These are phyloP conservation scores for Cucurbita maxima DNA, from an alignment of 306 rosid species.

Conservation along the genomic window DNA sequence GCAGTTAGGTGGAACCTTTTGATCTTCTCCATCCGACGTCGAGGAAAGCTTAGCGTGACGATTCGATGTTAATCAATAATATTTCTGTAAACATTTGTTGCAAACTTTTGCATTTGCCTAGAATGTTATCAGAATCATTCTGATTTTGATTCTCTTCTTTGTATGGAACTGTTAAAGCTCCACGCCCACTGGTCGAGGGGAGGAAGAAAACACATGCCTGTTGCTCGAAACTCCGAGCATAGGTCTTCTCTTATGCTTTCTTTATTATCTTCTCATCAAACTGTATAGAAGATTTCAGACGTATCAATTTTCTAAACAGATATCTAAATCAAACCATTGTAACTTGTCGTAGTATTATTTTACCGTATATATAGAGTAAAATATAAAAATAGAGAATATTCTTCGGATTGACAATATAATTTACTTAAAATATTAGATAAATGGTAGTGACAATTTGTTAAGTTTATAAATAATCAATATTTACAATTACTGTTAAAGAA, in stretches of 20 bases:
- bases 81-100: not conserved
- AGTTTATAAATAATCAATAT: too few relatives aligned
- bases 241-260: not conserved
- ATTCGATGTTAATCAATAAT: not conserved
- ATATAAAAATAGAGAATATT: too few relatives aligned
- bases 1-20: constrained; percentile 8
- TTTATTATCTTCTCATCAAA: not conserved
- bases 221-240: not conserved
- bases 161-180: not conserved
- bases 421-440: too few relatives aligned
- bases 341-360: too few relatives aligned
- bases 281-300: not conserved
- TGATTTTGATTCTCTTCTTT: not conserved
- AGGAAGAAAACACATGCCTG: not conserved
- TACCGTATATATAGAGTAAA: too few relatives aligned
- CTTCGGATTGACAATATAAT: too few relatives aligned
- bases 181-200: not conserved
- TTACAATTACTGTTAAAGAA: too few relatives aligned
- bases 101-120: not conserved
- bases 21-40: not conserved
- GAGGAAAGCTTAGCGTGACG: not conserved
- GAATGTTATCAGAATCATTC: not conserved
- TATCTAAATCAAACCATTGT: too few relatives aligned
- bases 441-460: too few relatives aligned
- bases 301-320: too few relatives aligned